Conservation (phyloP, 1,284 basidiomycete species). For the Nidula niveotomentosa region DNA sequence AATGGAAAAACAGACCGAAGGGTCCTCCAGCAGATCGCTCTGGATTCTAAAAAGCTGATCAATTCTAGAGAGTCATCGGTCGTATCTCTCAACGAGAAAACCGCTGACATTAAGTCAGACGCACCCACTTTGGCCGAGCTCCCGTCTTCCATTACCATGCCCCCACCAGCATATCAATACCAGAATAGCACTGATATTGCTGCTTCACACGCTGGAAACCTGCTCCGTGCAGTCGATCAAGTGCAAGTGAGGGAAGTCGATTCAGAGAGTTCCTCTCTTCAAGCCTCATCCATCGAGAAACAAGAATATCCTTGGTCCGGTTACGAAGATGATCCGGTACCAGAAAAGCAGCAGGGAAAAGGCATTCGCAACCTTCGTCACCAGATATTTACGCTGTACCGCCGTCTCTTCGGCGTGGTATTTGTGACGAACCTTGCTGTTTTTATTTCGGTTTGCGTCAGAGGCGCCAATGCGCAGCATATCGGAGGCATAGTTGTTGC, state of each 20-base stretch:
- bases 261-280: slow-evolving; percentile 10
- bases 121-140: not conserved
- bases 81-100: not conserved
- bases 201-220: not conserved
- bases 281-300: slow-evolving; percentile 23
- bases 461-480: slow-evolving; percentile 41
- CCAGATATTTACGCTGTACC: slow-evolving; percentile 54
- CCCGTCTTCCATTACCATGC: too few relatives aligned
- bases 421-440: slow-evolving; percentile 54
- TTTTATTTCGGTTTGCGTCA: slow-evolving; percentile 43
- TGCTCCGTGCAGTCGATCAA: not conserved
- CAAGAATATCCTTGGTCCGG: slow-evolving; percentile 45
- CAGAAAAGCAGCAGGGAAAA: slow-evolving; percentile 49
- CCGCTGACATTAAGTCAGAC: not conserved
- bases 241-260: slow-evolving; percentile 13
- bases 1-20: slow-evolving; percentile 56
- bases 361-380: slow-evolving; percentile 50
- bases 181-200: not conserved
- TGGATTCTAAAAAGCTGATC: slow-evolving; percentile 18
- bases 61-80: not conserved
- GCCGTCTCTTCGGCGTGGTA: slow-evolving; percentile 55
- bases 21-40: slow-evolving; percentile 42
- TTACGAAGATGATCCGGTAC: slow-evolving; percentile 48
- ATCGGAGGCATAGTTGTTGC: slow-evolving; percentile 49
- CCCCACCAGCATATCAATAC: too few relatives aligned